Evolutionary conservation across 2,329 filamentous ascomycete species (phyloP).

Genomic region (Tolypocladium guangdongense): DNA sequence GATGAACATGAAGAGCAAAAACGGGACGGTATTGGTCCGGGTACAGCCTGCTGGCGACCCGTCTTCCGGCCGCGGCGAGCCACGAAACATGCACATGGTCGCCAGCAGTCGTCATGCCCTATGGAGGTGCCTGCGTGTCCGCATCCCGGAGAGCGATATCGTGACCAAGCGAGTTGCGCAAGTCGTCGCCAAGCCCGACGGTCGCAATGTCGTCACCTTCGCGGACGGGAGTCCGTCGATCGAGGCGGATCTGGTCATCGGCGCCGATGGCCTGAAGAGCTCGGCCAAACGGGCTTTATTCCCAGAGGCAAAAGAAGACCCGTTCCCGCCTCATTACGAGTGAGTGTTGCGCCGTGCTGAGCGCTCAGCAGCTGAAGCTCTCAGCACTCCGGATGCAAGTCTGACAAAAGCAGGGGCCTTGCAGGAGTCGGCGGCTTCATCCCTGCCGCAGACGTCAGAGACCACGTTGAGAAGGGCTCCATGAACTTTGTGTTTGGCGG

Average conservation of each 20-base stretch:
- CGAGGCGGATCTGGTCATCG: slow-evolving; percentile 14
- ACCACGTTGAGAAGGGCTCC: slow-evolving; percentile 8
- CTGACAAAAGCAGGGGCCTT: slow-evolving; percentile 5
- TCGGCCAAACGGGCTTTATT: slow-evolving; percentile 11
- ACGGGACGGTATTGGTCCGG: slow-evolving; percentile 9
- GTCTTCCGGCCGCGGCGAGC: not conserved
- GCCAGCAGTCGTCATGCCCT: slow-evolving; percentile 12
- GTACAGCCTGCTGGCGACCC: slow-evolving; percentile 6
- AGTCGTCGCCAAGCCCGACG: slow-evolving; percentile 6
- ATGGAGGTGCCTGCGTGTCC: slow-evolving; percentile 11
- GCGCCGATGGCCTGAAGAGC: slow-evolving; percentile 13
- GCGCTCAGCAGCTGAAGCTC: not conserved
- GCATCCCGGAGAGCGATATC: slow-evolving; percentile 10
- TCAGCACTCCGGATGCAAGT: not conserved
- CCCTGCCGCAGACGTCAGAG: slow-evolving; percentile 4
- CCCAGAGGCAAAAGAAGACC: slow-evolving; percentile 8
- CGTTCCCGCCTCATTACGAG: slow-evolving; percentile 13
- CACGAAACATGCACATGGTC: slow-evolving; percentile 8
- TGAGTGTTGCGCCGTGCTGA: slow-evolving; percentile 1
- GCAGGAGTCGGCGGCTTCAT: slow-evolving; percentile 11
- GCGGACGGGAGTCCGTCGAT: slow-evolving; percentile 9
- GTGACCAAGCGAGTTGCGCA: slow-evolving; percentile 10
- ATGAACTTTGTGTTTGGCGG: slow-evolving; percentile 12
- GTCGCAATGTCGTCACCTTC: slow-evolving; percentile 10
- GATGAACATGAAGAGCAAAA: slow-evolving; percentile 13